Percentiles rank a stretch among this genome's conserved stretches.
Conservation (phyloP, 2,329 filamentous ascomycete genomes). For the Tolypocladium album region DNA sequence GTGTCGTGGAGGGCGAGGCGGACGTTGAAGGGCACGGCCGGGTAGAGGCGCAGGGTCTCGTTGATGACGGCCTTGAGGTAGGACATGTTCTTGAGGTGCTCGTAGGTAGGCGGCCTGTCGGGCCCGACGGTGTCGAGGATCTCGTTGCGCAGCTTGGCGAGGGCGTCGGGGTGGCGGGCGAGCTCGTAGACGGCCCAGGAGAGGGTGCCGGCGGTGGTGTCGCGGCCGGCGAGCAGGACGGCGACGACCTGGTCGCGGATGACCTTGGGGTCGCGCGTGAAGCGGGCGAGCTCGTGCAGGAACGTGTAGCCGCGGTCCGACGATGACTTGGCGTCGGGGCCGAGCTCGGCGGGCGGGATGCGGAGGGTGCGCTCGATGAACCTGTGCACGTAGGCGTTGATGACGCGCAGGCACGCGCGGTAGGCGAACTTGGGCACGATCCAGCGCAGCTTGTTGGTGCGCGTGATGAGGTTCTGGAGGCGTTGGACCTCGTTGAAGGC, state of each 20-base stretch:
- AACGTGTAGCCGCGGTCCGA: constrained; percentile 65
- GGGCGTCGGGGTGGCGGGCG: constrained; percentile 54
- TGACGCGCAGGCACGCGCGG: constrained; percentile 49
- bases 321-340: constrained; percentile 46
- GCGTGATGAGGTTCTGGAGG: constrained; percentile 56
- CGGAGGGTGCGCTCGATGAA: constrained; percentile 68
- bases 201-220: constrained; percentile 76
- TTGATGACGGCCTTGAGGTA: constrained; percentile 66
- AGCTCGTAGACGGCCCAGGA: constrained; percentile 80
- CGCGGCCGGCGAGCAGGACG: constrained; percentile 73
- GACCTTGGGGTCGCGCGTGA: constrained; percentile 60
- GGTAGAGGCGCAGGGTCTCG: constrained; percentile 70
- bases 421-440: constrained; percentile 57
- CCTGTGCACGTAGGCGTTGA: constrained; percentile 65
- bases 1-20: constrained; percentile 63
- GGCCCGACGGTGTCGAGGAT: constrained; percentile 58
- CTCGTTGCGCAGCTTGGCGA: constrained; percentile 60
- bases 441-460: constrained; percentile 50
- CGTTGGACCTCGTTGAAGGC: constrained; percentile 72
- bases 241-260: constrained; percentile 79
- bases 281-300: constrained; percentile 71
- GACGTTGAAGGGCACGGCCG: constrained; percentile 69
- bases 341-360: constrained; percentile 58
- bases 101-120: constrained; percentile 56
- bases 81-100: constrained; percentile 77